Percentiles rank a stretch among this genome's conserved stretches.
phyloP scores from a whole-genome alignment of 2,329 filamentous ascomycete species.

The Exserohilum turcica region DNA sequence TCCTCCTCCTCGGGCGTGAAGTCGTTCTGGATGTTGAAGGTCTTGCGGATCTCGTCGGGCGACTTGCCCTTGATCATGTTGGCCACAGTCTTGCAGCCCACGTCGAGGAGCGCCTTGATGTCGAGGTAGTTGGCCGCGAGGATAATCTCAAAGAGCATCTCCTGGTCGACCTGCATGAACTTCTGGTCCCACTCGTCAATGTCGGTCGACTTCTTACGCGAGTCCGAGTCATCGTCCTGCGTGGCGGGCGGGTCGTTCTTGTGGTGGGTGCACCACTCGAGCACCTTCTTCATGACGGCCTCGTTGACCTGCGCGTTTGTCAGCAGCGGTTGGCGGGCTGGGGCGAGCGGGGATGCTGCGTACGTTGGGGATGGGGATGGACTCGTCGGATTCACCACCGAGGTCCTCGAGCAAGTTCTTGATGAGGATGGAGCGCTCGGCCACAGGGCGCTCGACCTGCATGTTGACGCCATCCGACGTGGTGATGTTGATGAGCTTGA shows the following conservation, averaged over 20 bases:
- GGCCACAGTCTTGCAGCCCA: slow-evolving; percentile 98
- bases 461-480: slow-evolving; percentile 55
- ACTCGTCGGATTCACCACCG: slow-evolving; percentile 66
- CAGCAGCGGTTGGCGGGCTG: slow-evolving; percentile 21
- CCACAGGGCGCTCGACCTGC: slow-evolving; percentile 70
- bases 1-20: slow-evolving; percentile 99
- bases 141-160: slow-evolving; percentile 99
- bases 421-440: slow-evolving; percentile 90
- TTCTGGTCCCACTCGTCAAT: slow-evolving; percentile 99
- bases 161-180: slow-evolving; percentile 99
- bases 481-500: slow-evolving; percentile 49
- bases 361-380: slow-evolving; percentile 85
- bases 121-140: slow-evolving; percentile 97
- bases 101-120: slow-evolving; percentile 96
- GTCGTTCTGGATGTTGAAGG: slow-evolving; percentile 99
- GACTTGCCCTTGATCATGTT: slow-evolving; percentile 99
- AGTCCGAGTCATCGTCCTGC: slow-evolving; percentile 88
- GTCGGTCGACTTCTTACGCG: slow-evolving; percentile 96
- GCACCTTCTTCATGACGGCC: slow-evolving; percentile 89
- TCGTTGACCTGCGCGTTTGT: slow-evolving; percentile 73
- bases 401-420: slow-evolving; percentile 98
- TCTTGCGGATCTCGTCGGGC: slow-evolving; percentile 98
- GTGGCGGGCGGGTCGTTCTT: slow-evolving; percentile 81
- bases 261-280: slow-evolving; percentile 98
- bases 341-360: slow-evolving; percentile 20